Evolutionary conservation across 345 rosid genomes (phyloP), one percentile per base, ranked within the genome.

Genomic region (Nephelium lappaceum): DNA sequence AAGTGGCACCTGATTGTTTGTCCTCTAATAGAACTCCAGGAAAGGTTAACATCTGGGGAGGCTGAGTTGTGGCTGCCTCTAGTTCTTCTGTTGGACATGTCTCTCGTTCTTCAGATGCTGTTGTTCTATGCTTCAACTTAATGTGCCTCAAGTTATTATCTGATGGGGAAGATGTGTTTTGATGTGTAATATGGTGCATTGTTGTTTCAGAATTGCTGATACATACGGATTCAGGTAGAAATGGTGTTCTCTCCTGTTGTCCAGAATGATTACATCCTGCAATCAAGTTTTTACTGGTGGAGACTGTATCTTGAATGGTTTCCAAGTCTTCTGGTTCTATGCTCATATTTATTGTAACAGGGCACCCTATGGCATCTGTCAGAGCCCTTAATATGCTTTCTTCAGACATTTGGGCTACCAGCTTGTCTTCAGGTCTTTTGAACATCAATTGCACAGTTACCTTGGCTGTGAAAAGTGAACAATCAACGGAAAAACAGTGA

Each of bases 381-480:
- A 81, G 75, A 72, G 80, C 84, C 36, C 64, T 69, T 49, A 82
- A 67, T 67, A 84, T 79, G 79, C 83, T 79, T 77, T 79, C 81
- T 79, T 81, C 87, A 16, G 77, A 73, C 76, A 77, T 72, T 75
- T 81, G 76, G 43, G 87, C 85, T 75, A 64, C 81, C 55, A 38
- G 31, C 81, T 79, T 84, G 73, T 84, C 84, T 71, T 79, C 77
- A 19, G 75, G 69, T 73, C 57, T 68, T 66, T 75, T 84, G 70
- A 81, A 81, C 70, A 81, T 81, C 78, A 84, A 74, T 67, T 81
- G 84, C 67, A 81, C 71, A 23, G 76, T 76, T 49, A 78, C 81
- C 69, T 71, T 82, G 77, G 77, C 87, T 81, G 84, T 76, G 58
- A 65, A 41, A 68, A 42, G 65, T 47, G 58, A 53, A 53, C 58